Evolutionary conservation across 2,329 filamentous ascomycete species (phyloP).

Genomic region (Alternaria burnsii): DNA sequence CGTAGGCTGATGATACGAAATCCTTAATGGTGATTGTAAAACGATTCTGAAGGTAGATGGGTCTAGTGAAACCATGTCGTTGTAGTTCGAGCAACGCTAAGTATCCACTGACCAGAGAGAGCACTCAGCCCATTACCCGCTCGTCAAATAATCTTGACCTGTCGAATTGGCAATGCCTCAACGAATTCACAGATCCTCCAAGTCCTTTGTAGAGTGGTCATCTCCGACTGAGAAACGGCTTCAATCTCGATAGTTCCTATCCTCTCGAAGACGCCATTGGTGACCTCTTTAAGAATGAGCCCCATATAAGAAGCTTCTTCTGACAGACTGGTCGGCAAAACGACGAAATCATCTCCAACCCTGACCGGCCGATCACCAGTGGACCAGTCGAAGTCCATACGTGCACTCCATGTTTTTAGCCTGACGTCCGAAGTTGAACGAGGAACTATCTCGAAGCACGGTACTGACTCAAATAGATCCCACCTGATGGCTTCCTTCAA

Average conservation of each 20-base stretch:
- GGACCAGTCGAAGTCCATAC: not conserved
- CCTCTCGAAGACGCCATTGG: not conserved
- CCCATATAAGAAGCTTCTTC: not conserved
- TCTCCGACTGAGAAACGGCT: no score
- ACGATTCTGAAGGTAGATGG: accelerated
- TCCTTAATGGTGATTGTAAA: no score
- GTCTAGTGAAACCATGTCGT: accelerated
- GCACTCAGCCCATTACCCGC: no score
- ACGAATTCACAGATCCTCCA: accelerated
- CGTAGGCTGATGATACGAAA: no score
- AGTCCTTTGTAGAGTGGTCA: no score
- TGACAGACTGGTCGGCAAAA: not conserved
- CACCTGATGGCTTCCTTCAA: not conserved
- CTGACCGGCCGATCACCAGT: not conserved
- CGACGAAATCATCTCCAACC: not conserved
- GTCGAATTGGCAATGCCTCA: no score
- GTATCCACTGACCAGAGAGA: no score
- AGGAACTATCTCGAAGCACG: not conserved
- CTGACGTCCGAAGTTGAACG: not conserved
- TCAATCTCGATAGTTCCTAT: not conserved
- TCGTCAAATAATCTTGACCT: no score
- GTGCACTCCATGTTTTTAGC: accelerated
- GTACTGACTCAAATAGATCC: no score
- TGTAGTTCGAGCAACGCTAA: accelerated
- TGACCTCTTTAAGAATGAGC: not conserved